Evolutionary conservation across 2,329 filamentous ascomycete genomes (phyloP).

Genomic region (Acarospora socialis): DNA sequence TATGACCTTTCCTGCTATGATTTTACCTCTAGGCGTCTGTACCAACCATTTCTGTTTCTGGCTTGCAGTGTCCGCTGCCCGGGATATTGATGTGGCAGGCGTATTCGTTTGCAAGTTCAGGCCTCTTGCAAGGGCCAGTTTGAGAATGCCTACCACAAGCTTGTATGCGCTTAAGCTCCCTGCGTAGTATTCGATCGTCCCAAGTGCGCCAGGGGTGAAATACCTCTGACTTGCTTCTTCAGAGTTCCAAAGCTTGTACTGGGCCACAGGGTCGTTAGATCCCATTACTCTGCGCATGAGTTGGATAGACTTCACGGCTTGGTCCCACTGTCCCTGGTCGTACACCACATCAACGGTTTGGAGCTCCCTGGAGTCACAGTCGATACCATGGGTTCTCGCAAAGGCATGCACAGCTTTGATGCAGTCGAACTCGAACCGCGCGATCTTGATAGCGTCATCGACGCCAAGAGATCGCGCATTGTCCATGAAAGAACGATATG

Average conservation of each 20-base stretch:
- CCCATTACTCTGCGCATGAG: conserved; percentile 34
- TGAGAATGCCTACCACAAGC: conserved; percentile 31
- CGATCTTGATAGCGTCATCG: conserved; percentile 36
- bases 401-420: conserved; percentile 43
- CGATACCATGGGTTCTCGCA: conserved; percentile 33
- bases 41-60: conserved; percentile 42
- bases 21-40: conserved; percentile 53
- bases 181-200: conserved; percentile 34
- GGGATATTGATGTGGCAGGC: conserved; percentile 16
- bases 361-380: conserved; percentile 36
- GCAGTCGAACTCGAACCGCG: conserved; percentile 37
- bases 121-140: conserved; percentile 25
- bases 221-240: conserved; percentile 31
- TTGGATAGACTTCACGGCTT: conserved; percentile 26
- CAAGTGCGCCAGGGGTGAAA: conserved; percentile 28
- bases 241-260: conserved; percentile 31
- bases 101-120: conserved; percentile 22
- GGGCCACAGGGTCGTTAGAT: conserved; percentile 26
- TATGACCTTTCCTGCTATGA: conserved; percentile 50
- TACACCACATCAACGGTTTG: conserved; percentile 46
- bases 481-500: conserved; percentile 37
- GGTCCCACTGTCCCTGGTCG: conserved; percentile 30
- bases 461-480: conserved; percentile 33
- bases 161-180: conserved; percentile 30
- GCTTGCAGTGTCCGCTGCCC: conserved; percentile 4